Percentiles rank a stretch among this genome's conserved stretches.
phyloP scores from a whole-genome alignment of 108 stramenopile species.

The Skeletonema menzelii region DNA sequence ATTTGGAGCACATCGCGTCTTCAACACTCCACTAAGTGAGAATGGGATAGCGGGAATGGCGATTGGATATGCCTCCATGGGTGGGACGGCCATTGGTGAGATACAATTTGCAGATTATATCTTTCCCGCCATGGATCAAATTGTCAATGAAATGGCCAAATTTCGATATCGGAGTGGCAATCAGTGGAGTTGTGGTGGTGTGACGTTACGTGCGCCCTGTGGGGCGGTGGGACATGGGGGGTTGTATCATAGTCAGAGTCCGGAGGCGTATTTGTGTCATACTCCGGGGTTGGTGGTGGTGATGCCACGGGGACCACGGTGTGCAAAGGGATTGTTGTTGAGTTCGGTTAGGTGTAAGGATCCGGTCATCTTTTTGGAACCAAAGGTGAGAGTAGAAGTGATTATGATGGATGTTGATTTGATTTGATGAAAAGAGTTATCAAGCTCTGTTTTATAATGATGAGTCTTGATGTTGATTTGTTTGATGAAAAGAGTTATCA shows the following conservation, averaged over 20 bases:
- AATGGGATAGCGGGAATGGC: conserved; percentile 94
- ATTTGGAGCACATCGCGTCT: conserved; percentile 90
- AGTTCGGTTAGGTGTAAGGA: conserved; percentile 89
- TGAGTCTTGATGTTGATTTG: too few relatives aligned
- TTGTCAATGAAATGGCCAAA: conserved; percentile 98
- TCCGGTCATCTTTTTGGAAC: conserved; percentile 97
- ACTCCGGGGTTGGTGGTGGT: conserved; percentile 96
- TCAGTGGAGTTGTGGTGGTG: conserved; percentile 96
- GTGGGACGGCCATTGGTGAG: conserved; percentile 97
- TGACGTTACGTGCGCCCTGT: conserved; percentile 91
- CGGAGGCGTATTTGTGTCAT: conserved; percentile 94
- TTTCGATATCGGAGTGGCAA: conserved; percentile 93
- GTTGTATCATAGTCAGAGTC: conserved; percentile 96
- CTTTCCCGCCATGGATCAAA: conserved; percentile 96
- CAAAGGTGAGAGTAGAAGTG: conserved; percentile 66
- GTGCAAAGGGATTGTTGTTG: conserved; percentile 94
- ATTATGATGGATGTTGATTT: neutral
- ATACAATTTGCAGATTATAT: conserved; percentile 96
- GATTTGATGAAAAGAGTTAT: too few relatives aligned
- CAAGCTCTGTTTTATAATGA: too few relatives aligned
- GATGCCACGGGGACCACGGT: conserved; percentile 91
- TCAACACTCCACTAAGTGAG: conserved; percentile 94
- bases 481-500: too few relatives aligned
- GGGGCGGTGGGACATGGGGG: conserved; percentile 94
- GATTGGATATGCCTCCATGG: conserved; percentile 94